phyloP scores from a whole-genome alignment of 2,329 filamentous ascomycete species.

The Sclerotinia subarctica region DNA sequence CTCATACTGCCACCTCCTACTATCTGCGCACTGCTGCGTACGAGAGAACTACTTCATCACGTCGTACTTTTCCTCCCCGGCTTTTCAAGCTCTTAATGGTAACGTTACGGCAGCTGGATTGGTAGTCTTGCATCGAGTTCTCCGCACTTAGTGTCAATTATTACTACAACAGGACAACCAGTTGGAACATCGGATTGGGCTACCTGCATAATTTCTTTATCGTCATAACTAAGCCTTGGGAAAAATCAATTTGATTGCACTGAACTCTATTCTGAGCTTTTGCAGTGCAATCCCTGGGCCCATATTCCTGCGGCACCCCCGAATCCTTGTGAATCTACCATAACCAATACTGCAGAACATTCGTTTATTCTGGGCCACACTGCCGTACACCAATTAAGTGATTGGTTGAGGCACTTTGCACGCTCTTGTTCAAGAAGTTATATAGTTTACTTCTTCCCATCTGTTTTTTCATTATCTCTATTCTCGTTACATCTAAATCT shows the following conservation, averaged over 20 bases:
- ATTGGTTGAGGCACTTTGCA: background rate
- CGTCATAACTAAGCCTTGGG: background rate
- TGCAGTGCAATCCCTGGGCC: conserved; percentile 4
- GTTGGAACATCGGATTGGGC: conserved; percentile 5
- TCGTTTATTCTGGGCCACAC: conserved; percentile 1
- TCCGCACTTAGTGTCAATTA: conserved; percentile 8
- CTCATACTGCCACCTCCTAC: background rate
- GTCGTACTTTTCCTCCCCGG: background rate
- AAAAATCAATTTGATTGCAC: background rate
- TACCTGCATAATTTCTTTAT: conserved; percentile 25
- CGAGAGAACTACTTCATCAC: background rate
- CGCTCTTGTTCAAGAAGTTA: conserved; percentile 32
- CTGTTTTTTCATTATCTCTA: background rate
- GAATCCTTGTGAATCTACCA: conserved; percentile 9
- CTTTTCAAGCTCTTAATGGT: background rate
- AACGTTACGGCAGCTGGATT: conserved; percentile 15
- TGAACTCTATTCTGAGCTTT: conserved; percentile 17
- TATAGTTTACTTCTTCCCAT: conserved; percentile 32
- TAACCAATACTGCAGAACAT: background rate
- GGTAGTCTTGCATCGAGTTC: conserved; percentile 6
- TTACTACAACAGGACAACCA: conserved; percentile 14
- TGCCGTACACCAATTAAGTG: background rate
- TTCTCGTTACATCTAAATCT: conserved; percentile 5
- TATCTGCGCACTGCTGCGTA: background rate
- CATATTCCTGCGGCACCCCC: conserved; percentile 15